phyloP scores from a whole-genome alignment of 2,329 filamentous ascomycete genomes.

The Aschersonia sp. region DNA sequence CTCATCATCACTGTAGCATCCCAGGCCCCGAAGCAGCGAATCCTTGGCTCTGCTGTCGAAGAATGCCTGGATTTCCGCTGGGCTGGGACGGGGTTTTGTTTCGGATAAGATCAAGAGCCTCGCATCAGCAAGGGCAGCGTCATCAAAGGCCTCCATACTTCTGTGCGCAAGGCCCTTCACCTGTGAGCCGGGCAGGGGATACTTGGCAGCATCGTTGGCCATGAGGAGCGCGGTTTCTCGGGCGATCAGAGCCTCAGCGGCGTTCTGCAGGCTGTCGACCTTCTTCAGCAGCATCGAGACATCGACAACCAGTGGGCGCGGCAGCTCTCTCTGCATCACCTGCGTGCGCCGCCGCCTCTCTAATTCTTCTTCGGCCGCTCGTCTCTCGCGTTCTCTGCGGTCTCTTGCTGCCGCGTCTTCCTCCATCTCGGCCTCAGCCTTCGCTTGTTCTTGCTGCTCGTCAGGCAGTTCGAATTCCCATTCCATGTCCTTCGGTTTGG shows the following conservation, averaged over 20 bases:
- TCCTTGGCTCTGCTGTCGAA: slow-evolving; percentile 40
- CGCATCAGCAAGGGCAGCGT: slow-evolving; percentile 59
- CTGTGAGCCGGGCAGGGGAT: slow-evolving; percentile 52
- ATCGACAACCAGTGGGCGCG: slow-evolving; percentile 62
- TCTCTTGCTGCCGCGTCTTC: slow-evolving; percentile 60
- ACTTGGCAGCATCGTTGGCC: slow-evolving; percentile 66
- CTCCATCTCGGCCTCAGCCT: slow-evolving; percentile 33
- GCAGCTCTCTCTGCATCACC: slow-evolving; percentile 75
- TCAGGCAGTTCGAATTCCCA: slow-evolving; percentile 91
- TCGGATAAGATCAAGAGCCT: slow-evolving; percentile 65
- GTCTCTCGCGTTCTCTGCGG: slow-evolving; percentile 57
- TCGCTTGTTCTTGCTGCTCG: slow-evolving; percentile 49
- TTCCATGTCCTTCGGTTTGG: slow-evolving; percentile 83
- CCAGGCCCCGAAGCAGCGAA: slow-evolving; percentile 60
- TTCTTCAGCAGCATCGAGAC: slow-evolving; percentile 50
- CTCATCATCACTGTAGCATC: slow-evolving; percentile 65
- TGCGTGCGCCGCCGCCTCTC: slow-evolving; percentile 78
- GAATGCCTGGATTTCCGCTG: slow-evolving; percentile 35
- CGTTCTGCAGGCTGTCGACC: slow-evolving; percentile 45
- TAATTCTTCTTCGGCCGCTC: slow-evolving; percentile 57
- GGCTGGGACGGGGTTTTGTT: slow-evolving; percentile 32
- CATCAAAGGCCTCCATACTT: slow-evolving; percentile 47
- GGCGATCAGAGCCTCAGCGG: slow-evolving; percentile 55
- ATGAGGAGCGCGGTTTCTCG: slow-evolving; percentile 67
- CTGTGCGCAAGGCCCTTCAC: slow-evolving; percentile 39